Evolutionary conservation across 768 basidiomycete genomes (phyloP).

Genomic region (Podaxis carcinomalis): DNA sequence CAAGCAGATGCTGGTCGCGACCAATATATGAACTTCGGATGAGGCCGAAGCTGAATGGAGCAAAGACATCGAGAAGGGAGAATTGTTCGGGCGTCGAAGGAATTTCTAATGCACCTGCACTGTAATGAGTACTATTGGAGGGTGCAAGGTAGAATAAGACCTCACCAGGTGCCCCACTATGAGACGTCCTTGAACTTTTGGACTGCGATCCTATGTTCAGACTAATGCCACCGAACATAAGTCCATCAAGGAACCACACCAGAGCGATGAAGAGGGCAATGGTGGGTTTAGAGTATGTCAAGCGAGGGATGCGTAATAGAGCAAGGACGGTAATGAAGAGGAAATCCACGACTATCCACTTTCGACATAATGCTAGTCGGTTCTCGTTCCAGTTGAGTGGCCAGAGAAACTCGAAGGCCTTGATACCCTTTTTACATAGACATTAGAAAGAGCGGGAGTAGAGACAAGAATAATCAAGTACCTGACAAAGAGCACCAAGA

Average conservation of each 20-base stretch:
- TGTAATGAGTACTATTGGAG: neutral
- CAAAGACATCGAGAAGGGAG: constrained; percentile 44
- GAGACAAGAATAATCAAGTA: constrained; percentile 20
- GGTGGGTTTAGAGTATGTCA: constrained; percentile 61
- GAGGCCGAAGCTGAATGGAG: constrained; percentile 47
- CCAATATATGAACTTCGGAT: constrained; percentile 35
- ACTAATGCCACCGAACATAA: constrained; percentile 70
- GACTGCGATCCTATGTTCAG: constrained; percentile 32
- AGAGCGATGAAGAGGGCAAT: constrained; percentile 58
- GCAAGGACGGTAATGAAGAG: constrained; percentile 53
- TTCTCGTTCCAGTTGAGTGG: constrained; percentile 45
- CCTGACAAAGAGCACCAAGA: constrained; percentile 74
- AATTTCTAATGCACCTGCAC: constrained; percentile 30
- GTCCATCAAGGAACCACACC: constrained; percentile 60
- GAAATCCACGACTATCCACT: constrained; percentile 74
- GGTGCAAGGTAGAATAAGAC: neutral
- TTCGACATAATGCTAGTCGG: constrained; percentile 43
- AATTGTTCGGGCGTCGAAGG: constrained; percentile 42
- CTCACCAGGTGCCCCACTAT: constrained; percentile 16
- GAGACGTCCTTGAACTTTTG: constrained; percentile 16
- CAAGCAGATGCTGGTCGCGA: constrained; percentile 56
- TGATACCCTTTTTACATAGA: constrained; percentile 54
- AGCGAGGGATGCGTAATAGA: constrained; percentile 68
- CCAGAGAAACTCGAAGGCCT: constrained; percentile 65
- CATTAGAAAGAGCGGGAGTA: neutral